A percentile compares a stretch with the other conserved stretches of the same genome.
These are phyloP conservation scores for Vigna hirtella DNA, from an alignment of 306 rosid species.

Conservation along the genomic window DNA sequence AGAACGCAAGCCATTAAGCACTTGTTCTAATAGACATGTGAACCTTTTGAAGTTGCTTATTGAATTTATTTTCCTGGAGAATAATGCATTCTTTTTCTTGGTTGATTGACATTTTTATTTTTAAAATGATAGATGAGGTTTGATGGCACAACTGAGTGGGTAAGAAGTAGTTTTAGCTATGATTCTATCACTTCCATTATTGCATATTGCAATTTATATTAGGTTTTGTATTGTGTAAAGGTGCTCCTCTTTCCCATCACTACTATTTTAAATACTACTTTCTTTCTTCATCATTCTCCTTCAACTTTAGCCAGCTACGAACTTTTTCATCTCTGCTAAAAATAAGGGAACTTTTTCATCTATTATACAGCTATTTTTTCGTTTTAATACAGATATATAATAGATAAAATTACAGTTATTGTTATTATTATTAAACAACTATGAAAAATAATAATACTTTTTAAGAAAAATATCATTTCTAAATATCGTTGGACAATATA, in stretches of 20 bases:
- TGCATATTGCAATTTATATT: conserved; percentile 2
- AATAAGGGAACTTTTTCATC: too few relatives aligned
- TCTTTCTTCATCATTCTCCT: neutral
- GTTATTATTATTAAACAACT: too few relatives aligned
- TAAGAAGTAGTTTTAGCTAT: neutral
- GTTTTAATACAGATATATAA: too few relatives aligned
- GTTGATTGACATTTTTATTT: neutral
- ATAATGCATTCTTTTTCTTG: too few relatives aligned
- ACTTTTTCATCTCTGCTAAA: neutral
- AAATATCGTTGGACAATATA: too few relatives aligned
- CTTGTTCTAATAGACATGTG: neutral
- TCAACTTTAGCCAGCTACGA: neutral
- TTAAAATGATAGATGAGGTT: neutral
- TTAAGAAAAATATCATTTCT: too few relatives aligned
- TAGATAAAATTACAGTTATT: too few relatives aligned
- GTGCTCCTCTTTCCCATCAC: conserved; percentile 1
- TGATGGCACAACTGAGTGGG: neutral
- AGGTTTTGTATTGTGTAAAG: neutral
- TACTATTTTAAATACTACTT: neutral
- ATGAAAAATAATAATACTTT: too few relatives aligned
- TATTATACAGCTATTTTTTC: too few relatives aligned
- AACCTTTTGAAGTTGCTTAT: neutral
- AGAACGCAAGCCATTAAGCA: conserved; percentile 1
- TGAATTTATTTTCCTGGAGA: neutral
- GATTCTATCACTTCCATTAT: neutral